Evolutionary conservation across 495 filamentous ascomycete genomes (phyloP), one percentile per base, ranked within the genome.

Genomic region (Aspergillus hancockii): DNA sequence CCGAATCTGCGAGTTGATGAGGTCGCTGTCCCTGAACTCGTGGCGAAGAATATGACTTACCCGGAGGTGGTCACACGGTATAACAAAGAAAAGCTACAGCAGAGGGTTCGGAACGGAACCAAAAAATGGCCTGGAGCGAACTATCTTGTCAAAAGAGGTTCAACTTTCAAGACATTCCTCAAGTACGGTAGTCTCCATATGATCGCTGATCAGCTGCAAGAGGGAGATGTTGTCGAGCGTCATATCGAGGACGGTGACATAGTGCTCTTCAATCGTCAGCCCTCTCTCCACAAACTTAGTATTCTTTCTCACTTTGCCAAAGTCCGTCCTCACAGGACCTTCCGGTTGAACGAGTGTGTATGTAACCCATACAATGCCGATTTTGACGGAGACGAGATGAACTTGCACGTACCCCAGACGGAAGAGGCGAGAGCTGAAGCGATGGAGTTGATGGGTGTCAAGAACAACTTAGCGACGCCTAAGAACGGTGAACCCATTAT

Each of bases 361-460:
- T 98, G 94, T 70, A 93, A 91, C 45, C 94, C 94, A 9, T 98
- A 98, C 82, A 98, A 98, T 74, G 94, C 94, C 46, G 94, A 98
- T 86, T 98, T 98, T 68, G 94, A 98, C 65, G 94, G 94, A 63
- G 94, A 98, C 62, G 94, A 98, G 73, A 98, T 98, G 94, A 98
- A 98, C 66, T 73, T 98, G 60, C 94, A 98, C 73, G 92, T 98
- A 6, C 94, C 94, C 16, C 94, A 98, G 70, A 98, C 95, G 2
- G 94, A 98, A 76, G 94, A 98, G 75, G 94, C 94, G 13, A 85
- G 95, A 51, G 88, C 93, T 8, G 94, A 98, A 69, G 94, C 94
- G 0, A 94, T 96, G 72, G 90, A 92, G 67, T 75, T 98, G 43
- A 98, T 98, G 95, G 95, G 95, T 49, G 94, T 98, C 3, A 96